Evolutionary conservation across 345 rosid species (phyloP).

Genomic region (Melaleuca alternifolia): DNA sequence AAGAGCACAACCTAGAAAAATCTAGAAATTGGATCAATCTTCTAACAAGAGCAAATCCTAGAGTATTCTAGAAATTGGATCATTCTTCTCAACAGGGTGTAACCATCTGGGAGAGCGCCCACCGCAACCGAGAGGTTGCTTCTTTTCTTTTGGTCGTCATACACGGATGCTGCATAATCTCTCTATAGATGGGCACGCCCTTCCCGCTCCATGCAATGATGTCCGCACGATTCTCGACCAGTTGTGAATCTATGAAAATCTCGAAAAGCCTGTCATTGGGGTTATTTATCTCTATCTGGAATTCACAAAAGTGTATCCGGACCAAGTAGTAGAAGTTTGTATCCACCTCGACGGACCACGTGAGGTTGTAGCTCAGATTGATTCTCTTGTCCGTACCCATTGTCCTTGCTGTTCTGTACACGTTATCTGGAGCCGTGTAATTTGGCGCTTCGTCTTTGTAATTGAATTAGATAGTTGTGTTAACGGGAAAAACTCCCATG

Average conservation of each 20-base stretch:
- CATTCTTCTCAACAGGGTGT: no score
- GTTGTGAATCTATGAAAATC: constrained; percentile 12
- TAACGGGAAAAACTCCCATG: neutral
- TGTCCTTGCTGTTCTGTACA: constrained; percentile 16
- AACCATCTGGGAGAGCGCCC: constrained; percentile 2
- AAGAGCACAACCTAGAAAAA: no score
- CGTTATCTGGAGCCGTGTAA: constrained; percentile 13
- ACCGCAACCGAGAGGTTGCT: constrained; percentile 8
- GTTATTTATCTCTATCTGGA: neutral
- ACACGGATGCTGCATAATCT: constrained; percentile 14
- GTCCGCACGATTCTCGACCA: constrained; percentile 11
- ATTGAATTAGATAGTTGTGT: neutral
- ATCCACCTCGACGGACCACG: constrained; percentile 29
- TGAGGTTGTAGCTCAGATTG: constrained; percentile 8
- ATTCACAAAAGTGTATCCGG: constrained; percentile 38
- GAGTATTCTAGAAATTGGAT: no score
- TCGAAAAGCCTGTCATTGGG: constrained; percentile 1
- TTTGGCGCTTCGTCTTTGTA: neutral
- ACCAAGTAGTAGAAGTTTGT: constrained; percentile 22
- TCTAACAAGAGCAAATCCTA: no score
- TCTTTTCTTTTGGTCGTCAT: neutral
- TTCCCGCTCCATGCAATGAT: constrained; percentile 4
- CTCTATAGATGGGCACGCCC: constrained; percentile 14
- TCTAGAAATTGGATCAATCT: no score
- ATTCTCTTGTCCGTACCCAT: constrained; percentile 5